phyloP scores from a whole-genome alignment of 169 alveolate species.

The Cyclospora cayetanensis region DNA sequence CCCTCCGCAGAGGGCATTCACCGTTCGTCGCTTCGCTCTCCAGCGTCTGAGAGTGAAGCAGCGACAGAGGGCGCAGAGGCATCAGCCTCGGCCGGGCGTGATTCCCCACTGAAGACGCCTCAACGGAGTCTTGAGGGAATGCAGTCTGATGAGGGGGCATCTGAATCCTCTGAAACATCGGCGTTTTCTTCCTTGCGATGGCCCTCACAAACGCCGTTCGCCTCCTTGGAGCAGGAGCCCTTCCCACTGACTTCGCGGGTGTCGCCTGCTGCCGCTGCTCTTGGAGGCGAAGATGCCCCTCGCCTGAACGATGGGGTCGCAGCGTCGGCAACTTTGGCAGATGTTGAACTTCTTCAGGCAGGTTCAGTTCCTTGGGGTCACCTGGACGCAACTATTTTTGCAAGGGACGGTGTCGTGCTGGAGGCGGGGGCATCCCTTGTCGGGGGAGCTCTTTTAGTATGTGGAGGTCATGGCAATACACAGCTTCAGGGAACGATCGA shows the following conservation, averaged over 20 bases:
- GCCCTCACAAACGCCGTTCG: neutral
- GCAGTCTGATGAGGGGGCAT: neutral
- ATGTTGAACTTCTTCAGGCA: neutral
- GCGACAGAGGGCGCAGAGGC: neutral
- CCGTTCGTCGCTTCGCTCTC: neutral
- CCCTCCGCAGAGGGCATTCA: neutral
- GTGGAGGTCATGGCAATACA: neutral
- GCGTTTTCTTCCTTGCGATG: neutral
- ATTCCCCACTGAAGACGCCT: neutral
- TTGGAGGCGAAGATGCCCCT: neutral
- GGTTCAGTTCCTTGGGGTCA: neutral
- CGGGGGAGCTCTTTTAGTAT: slow-evolving; percentile 20
- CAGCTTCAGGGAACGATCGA: slow-evolving; percentile 23
- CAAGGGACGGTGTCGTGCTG: neutral
- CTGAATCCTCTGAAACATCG: neutral
- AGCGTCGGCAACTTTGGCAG: neutral
- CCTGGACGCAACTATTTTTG: slow-evolving; percentile 26
- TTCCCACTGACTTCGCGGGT: neutral
- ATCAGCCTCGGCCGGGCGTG: neutral
- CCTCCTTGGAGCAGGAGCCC: neutral
- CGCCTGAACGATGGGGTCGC: neutral
- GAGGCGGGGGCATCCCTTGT: slow-evolving; percentile 49
- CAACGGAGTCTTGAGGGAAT: neutral
- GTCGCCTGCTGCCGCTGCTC: neutral
- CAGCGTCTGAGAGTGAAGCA: neutral